Percentiles rank a stretch among this genome's conserved stretches.
phyloP scores from a whole-genome alignment of 495 filamentous ascomycete species.

The Penicillium bovifimosum region DNA sequence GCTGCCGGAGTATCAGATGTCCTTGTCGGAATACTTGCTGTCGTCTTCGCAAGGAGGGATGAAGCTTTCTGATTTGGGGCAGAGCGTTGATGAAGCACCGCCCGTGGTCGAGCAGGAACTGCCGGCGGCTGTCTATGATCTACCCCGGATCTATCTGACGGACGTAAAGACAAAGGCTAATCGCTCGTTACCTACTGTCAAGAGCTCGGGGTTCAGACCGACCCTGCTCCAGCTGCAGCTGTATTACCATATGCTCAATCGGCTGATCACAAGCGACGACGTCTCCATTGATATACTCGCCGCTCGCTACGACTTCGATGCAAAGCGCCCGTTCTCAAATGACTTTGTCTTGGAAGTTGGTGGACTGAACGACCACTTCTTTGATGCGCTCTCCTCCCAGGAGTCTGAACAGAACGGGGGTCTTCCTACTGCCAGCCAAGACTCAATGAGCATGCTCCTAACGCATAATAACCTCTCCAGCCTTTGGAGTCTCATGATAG shows the following conservation, averaged over 20 bases:
- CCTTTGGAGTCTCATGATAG: conserved; percentile 66
- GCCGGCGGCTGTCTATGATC: conserved; percentile 22
- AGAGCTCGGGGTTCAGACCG: conserved; percentile 62
- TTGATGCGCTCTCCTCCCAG: conserved; percentile 33
- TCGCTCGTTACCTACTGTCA: conserved; percentile 53
- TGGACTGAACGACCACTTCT: conserved; percentile 56
- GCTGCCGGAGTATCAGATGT: conserved; percentile 49
- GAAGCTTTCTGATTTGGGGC: conserved; percentile 29
- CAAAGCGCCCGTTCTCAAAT: conserved; percentile 64
- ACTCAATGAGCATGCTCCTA: conserved; percentile 51
- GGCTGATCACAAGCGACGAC: conserved; percentile 60
- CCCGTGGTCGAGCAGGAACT: conserved; percentile 4
- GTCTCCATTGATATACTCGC: conserved; percentile 64
- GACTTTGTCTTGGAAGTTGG: conserved; percentile 75
- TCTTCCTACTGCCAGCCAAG: conserved; percentile 31
- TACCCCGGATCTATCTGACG: conserved; percentile 62
- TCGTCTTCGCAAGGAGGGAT: conserved; percentile 37
- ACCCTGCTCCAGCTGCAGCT: conserved; percentile 84
- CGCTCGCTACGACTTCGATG: conserved; percentile 61
- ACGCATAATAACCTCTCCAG: conserved; percentile 51
- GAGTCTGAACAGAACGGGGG: conserved; percentile 28
- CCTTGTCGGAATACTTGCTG: conserved; percentile 47
- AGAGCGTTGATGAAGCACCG: conserved; percentile 4
- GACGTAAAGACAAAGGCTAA: conserved; percentile 81
- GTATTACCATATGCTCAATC: conserved; percentile 80